Evolutionary conservation across 2,329 filamentous ascomycete genomes (phyloP).

Genomic region (Juglanconis sp.): DNA sequence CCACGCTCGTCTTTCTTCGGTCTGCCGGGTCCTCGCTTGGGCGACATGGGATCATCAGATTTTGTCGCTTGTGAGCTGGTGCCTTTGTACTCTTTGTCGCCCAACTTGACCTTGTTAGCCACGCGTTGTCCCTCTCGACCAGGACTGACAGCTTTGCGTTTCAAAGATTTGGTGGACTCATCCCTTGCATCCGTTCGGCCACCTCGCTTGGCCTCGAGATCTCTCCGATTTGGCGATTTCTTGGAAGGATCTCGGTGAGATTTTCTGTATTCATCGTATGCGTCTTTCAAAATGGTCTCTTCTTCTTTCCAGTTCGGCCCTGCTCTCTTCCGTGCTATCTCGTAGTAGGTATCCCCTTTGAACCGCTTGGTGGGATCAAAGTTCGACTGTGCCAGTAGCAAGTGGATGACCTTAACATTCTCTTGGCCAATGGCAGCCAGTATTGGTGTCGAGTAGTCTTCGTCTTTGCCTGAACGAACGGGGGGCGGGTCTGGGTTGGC

Average conservation of each 20-base stretch:
- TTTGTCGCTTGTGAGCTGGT: constrained; percentile 40
- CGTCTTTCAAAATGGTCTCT: constrained; percentile 72
- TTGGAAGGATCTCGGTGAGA: constrained; percentile 46
- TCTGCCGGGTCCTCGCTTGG: constrained; percentile 51
- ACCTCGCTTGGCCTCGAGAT: constrained; percentile 39
- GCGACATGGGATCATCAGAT: constrained; percentile 44
- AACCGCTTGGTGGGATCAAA: constrained; percentile 82
- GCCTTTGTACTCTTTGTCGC: constrained; percentile 48
- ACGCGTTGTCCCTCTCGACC: constrained; percentile 45
- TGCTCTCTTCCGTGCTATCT: constrained; percentile 77
- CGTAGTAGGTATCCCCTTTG: constrained; percentile 77
- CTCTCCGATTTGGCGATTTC: constrained; percentile 47
- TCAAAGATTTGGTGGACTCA: constrained; percentile 39
- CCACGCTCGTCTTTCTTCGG: constrained; percentile 53
- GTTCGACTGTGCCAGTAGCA: constrained; percentile 70
- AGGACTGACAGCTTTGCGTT: constrained; percentile 48
- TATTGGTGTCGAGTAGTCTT: constrained; percentile 84
- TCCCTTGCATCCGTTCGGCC: constrained; percentile 43
- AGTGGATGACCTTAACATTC: constrained; percentile 78
- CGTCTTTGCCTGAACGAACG: constrained; percentile 45
- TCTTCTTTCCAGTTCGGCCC: constrained; percentile 92
- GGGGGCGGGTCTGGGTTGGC: constrained; percentile 68
- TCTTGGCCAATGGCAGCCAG: constrained; percentile 87
- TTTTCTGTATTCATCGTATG: constrained; percentile 64
- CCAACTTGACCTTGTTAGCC: constrained; percentile 33